These are phyloP conservation scores for Phascolomyces articulosus DNA, from an alignment of 371 early-diverging fungal species.

Conservation along the genomic window DNA sequence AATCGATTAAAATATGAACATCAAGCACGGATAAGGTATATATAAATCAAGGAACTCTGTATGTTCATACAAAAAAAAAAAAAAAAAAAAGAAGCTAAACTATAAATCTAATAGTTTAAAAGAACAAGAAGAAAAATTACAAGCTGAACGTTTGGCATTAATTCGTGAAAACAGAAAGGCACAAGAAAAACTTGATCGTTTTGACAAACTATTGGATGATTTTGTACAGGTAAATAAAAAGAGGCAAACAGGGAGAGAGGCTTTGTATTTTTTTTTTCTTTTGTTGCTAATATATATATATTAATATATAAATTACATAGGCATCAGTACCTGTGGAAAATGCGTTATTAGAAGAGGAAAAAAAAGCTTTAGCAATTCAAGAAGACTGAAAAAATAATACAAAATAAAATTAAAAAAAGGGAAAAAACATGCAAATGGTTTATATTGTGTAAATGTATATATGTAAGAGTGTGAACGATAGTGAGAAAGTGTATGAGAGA, in stretches of 20 bases:
- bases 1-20: conserved; percentile 49
- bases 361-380: neutral
- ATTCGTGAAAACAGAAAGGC: conserved; percentile 48
- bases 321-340: neutral
- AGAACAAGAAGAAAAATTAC: conserved; percentile 42
- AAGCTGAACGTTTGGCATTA: conserved; percentile 31
- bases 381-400: neutral
- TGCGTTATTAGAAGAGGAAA: neutral
- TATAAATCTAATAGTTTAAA: conserved; percentile 28
- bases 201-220: conserved; percentile 45
- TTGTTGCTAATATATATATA: too few relatives aligned
- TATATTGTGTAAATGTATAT: too few relatives aligned
- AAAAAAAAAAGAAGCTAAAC: neutral
- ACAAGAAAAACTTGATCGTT: conserved; percentile 43
- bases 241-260: too few relatives aligned
- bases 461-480: too few relatives aligned
- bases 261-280: too few relatives aligned
- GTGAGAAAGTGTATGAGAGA: too few relatives aligned
- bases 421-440: neutral
- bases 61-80: too few relatives aligned
- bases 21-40: conserved; percentile 36
- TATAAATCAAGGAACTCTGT: neutral
- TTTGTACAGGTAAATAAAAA: conserved; percentile 38
- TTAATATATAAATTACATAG: conserved; percentile 3
- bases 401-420: neutral